Conservation (phyloP, 129 eudicot genomes). For the Lactuca saligna region DNA sequence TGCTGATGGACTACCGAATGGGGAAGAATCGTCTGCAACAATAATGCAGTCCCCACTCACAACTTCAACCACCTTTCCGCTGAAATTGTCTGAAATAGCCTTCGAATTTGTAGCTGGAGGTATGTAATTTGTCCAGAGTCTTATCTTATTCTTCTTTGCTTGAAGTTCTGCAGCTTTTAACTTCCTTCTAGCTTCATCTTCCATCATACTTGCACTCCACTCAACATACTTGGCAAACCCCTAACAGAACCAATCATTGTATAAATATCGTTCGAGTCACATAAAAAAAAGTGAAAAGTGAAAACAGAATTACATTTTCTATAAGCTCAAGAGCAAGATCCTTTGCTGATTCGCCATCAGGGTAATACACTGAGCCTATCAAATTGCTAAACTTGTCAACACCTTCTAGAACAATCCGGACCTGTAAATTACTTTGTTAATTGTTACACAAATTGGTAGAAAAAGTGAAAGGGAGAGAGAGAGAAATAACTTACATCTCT, state of each 20-base stretch:
- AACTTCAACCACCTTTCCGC: constrained; percentile 95
- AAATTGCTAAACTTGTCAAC: constrained; percentile 85
- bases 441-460: too few relatives aligned
- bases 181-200: constrained; percentile 67
- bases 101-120: constrained; percentile 95
- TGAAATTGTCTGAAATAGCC: constrained; percentile 90
- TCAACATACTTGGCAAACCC: constrained; percentile 92
- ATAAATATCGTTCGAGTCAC: not conserved
- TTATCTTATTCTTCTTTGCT: constrained; percentile 74
- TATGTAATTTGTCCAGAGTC: constrained; percentile 88
- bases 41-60: constrained; percentile 93
- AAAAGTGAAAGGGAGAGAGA: not conserved
- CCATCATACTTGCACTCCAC: constrained; percentile 94
- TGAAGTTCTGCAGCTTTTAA: constrained; percentile 81
- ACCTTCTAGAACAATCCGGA: constrained; percentile 85
- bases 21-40: constrained; percentile 90
- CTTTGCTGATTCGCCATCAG: constrained; percentile 77
- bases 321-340: constrained; percentile 88
- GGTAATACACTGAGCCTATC: constrained; percentile 78
- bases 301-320: constrained; percentile 52
- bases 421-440: constrained; percentile 49
- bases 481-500: constrained; percentile 68
- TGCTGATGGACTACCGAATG: constrained; percentile 91
- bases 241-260: constrained; percentile 26
- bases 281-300: not conserved